Conservation (phyloP, 495 filamentous ascomycete genomes). For the Aspergillus egyptiacus region DNA sequence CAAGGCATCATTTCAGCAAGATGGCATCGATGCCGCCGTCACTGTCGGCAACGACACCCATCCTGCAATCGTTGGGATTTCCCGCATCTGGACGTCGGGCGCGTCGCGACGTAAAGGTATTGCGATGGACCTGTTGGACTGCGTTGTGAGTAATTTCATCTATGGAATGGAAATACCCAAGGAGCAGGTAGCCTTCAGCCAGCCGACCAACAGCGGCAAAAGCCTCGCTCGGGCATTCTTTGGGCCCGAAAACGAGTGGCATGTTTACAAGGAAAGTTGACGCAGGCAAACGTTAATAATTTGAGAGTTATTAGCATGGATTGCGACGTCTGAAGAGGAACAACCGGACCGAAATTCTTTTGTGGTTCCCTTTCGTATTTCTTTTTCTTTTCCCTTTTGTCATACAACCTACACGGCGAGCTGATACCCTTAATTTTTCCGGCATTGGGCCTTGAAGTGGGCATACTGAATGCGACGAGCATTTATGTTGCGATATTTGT, state of each 20-base stretch:
- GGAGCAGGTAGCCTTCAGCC: conserved; percentile 62
- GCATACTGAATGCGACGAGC: conserved; percentile 21
- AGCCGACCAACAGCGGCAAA: conserved; percentile 66
- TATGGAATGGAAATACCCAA: conserved; percentile 62
- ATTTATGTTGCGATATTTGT: conserved; percentile 18
- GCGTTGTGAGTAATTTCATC: conserved; percentile 56
- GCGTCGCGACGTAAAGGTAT: conserved; percentile 55
- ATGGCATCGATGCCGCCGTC: conserved; percentile 38
- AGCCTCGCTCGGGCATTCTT: conserved; percentile 60
- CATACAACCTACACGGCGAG: conserved; percentile 17
- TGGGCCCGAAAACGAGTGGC: conserved; percentile 43
- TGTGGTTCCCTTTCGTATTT: conserved; percentile 8
- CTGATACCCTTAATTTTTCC: conserved; percentile 25
- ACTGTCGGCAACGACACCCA: conserved; percentile 34
- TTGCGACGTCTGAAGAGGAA: background rate
- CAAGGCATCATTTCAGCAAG: conserved; percentile 21
- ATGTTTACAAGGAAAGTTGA: conserved; percentile 45
- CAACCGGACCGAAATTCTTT: conserved; percentile 1
- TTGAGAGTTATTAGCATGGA: conserved; percentile 1
- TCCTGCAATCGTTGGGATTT: conserved; percentile 58
- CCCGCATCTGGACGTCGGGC: conserved; percentile 68
- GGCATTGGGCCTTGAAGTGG: conserved; percentile 17
- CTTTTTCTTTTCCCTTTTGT: too few relatives aligned
- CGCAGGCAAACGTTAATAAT: background rate
- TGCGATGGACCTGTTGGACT: conserved; percentile 56